phyloP scores from a whole-genome alignment of 345 rosid genomes.

The Conringia planisiliqua region DNA sequence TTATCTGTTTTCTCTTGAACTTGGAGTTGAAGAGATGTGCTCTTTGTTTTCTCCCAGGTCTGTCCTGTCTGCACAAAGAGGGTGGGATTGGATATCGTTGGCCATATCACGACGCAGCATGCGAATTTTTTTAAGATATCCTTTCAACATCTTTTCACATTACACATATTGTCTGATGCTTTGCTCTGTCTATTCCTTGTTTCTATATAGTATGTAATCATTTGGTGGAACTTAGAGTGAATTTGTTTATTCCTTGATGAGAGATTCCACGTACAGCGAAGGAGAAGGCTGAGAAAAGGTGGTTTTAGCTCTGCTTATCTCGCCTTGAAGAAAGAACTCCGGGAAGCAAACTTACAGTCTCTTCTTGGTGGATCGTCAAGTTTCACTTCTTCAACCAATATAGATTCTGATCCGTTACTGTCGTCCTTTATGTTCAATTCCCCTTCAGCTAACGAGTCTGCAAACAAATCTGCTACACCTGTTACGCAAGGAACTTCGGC shows the following conservation, averaged over 20 bases:
- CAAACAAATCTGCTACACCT: conserved; percentile 26
- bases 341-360: conserved; percentile 65
- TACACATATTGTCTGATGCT: background rate
- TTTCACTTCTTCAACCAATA: conserved; percentile 47
- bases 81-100: conserved; percentile 65
- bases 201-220: background rate
- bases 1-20: background rate
- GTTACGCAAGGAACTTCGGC: background rate
- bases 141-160: conserved; percentile 26
- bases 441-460: conserved; percentile 23
- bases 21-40: background rate
- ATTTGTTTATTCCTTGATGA: conserved; percentile 52
- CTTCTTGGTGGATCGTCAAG: conserved; percentile 60
- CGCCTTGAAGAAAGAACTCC: conserved; percentile 60
- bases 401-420: conserved; percentile 67
- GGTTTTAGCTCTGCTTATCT: conserved; percentile 55
- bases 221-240: background rate
- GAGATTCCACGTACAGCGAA: conserved; percentile 58
- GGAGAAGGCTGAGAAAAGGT: conserved; percentile 60
- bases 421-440: conserved; percentile 58
- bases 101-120: conserved; percentile 73
- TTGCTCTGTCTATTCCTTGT: background rate
- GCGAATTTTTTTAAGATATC: conserved; percentile 78
- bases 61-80: conserved; percentile 75
- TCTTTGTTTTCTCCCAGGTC: conserved; percentile 40